Evolutionary conservation across 1,284 basidiomycete species (phyloP).

Genomic region (Cryptococcus floricola): DNA sequence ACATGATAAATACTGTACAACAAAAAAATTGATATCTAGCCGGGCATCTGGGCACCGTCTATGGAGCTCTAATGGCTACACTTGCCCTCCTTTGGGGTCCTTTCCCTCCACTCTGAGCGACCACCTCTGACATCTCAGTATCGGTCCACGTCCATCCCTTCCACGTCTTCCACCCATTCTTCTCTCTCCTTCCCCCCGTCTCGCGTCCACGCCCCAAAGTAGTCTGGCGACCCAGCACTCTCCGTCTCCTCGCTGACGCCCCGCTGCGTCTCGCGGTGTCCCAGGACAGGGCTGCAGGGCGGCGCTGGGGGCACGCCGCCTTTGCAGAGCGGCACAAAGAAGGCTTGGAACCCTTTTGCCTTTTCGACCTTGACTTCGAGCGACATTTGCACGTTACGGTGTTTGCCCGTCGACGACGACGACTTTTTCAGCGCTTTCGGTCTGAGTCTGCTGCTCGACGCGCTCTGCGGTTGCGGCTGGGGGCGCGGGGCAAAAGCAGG

Average conservation of each 20-base stretch:
- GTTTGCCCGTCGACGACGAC: slow-evolving; percentile 27
- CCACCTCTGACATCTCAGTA: background rate
- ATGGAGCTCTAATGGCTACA: background rate
- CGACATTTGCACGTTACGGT: slow-evolving; percentile 33
- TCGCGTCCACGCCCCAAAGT: slow-evolving; percentile 22
- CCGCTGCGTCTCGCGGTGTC: background rate
- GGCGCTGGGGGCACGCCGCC: slow-evolving; percentile 35
- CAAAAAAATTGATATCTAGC: background rate
- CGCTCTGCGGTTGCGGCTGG: background rate
- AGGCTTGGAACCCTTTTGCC: slow-evolving; percentile 40
- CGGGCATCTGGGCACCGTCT: background rate
- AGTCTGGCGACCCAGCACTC: slow-evolving; percentile 14
- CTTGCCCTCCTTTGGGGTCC: background rate
- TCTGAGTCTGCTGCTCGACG: background rate
- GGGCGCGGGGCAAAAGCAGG: background rate
- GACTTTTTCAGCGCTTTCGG: slow-evolving; percentile 33
- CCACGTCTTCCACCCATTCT: slow-evolving; percentile 41
- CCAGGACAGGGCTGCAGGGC: slow-evolving; percentile 33
- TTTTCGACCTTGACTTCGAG: slow-evolving; percentile 44
- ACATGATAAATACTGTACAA: slow-evolving; percentile 2
- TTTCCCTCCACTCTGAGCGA: background rate
- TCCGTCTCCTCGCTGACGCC: background rate
- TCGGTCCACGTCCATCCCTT: slow-evolving; percentile 33
- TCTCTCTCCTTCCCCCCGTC: slow-evolving; percentile 16
- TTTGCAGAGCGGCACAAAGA: slow-evolving; percentile 40